Evolutionary conservation across 495 filamentous ascomycete genomes (phyloP).

Genomic region (Trichoderma orchidacearum): DNA sequence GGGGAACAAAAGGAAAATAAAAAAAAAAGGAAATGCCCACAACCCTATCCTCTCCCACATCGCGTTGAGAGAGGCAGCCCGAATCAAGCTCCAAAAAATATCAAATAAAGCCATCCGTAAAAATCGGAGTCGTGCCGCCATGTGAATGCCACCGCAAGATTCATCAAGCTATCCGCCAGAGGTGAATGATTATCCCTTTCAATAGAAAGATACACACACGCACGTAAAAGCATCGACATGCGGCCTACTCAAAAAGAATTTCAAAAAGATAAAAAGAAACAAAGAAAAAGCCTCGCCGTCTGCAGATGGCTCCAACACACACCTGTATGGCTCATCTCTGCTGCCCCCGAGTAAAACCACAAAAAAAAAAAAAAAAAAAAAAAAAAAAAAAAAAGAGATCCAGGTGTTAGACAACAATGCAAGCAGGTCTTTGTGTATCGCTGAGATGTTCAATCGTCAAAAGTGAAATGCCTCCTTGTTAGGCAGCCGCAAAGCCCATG

Average conservation of each 20-base stretch:
- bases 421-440: neutral
- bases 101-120: neutral
- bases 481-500: neutral
- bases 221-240: neutral
- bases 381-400: neutral
- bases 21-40: neutral
- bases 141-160: neutral
- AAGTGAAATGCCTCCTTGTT: neutral
- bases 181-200: neutral
- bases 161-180: neutral
- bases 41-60: neutral
- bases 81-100: neutral
- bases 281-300: neutral
- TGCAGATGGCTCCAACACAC: too few species aligned
- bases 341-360: too few species aligned
- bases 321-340: too few species aligned
- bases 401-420: neutral
- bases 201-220: neutral
- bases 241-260: too few species aligned
- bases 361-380: too few species aligned
- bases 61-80: neutral
- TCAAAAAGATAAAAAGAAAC: neutral
- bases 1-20: neutral
- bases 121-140: neutral
- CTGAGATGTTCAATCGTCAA: neutral